Percentiles rank a stretch among this genome's conserved stretches.
Conservation (phyloP, 257 asterid genomes). For the Nyctanthes arbortristis region DNA sequence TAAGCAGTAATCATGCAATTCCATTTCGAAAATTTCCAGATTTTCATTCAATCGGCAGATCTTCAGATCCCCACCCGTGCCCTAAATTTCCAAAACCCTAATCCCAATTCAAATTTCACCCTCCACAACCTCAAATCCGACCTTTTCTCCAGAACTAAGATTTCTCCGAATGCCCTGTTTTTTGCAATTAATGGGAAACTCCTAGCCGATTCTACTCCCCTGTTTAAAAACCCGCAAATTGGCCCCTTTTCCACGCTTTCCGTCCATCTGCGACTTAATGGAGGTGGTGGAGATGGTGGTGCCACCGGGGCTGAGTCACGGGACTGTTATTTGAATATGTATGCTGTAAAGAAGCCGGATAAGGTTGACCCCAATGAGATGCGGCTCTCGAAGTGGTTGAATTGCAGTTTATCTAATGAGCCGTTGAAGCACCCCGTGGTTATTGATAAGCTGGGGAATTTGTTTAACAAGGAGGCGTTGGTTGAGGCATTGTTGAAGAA, state of each 20-base stretch:
- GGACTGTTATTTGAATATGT: conserved; percentile 88
- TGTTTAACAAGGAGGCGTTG: conserved; percentile 84
- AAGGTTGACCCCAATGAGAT: conserved; percentile 78
- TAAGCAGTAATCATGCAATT: conserved; percentile 31
- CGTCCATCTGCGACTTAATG: conserved; percentile 54
- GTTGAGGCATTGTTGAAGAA: conserved; percentile 86
- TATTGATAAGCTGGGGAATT: conserved; percentile 76
- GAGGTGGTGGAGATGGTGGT: conserved; percentile 98
- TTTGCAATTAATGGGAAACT: conserved; percentile 65
- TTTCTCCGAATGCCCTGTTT: conserved; percentile 40
- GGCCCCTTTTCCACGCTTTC: conserved; percentile 61
- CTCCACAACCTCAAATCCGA: conserved; percentile 52
- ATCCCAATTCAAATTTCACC: conserved; percentile 60
- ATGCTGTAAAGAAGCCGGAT: conserved; percentile 80
- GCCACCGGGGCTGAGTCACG: conserved; percentile 96
- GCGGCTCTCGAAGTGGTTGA: conserved; percentile 77
- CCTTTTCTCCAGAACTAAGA: conserved; percentile 33
- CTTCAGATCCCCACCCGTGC: conserved; percentile 56
- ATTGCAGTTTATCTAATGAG: conserved; percentile 82
- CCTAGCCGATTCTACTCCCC: conserved; percentile 48
- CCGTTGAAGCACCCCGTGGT: conserved; percentile 78
- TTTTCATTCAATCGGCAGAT: conserved; percentile 65
- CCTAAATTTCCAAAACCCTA: conserved; percentile 44
- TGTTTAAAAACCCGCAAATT: conserved; percentile 31
- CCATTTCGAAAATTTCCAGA: conserved; percentile 33